Evolutionary conservation across 805 yeast species (phyloP).

Genomic region (Pichia pseudocactophila): DNA sequence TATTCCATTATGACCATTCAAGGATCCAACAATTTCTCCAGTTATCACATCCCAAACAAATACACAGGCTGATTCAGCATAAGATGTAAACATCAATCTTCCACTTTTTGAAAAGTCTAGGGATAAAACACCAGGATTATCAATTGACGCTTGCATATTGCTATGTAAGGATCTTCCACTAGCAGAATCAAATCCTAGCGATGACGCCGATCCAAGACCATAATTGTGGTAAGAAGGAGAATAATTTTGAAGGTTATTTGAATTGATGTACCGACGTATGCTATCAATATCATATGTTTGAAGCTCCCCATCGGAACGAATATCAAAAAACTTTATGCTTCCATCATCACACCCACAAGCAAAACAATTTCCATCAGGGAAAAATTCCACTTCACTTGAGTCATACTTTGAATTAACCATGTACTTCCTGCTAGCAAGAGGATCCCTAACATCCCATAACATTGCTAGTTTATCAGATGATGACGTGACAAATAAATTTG

Average conservation of each 20-base stretch:
- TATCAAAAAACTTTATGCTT: constrained; percentile 56
- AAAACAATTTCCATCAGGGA: constrained; percentile 64
- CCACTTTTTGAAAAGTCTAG: constrained; percentile 70
- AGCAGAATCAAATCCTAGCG: constrained; percentile 10
- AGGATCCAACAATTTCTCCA: constrained; percentile 52
- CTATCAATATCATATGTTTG: constrained; percentile 34
- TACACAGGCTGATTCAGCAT: constrained; percentile 61
- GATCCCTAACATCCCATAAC: constrained; percentile 56
- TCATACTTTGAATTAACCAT: constrained; percentile 48
- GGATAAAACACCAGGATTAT: constrained; percentile 62
- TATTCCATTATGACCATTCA: constrained; percentile 57
- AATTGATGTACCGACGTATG: constrained; percentile 9
- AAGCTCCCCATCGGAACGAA: constrained; percentile 67
- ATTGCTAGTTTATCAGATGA: constrained; percentile 62
- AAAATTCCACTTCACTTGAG: constrained; percentile 50
- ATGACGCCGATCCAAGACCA: neutral
- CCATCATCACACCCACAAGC: constrained; percentile 79
- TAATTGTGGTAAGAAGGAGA: constrained; percentile 1
- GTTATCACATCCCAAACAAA: constrained; percentile 70
- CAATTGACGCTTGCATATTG: constrained; percentile 31
- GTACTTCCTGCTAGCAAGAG: constrained; percentile 32
- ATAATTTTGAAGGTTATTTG: constrained; percentile 1
- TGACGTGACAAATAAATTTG: constrained; percentile 45
- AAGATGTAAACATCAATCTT: constrained; percentile 62
- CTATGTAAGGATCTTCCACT: constrained; percentile 19